Evolutionary conservation across 2,329 filamentous ascomycete species (phyloP), one percentile per base, ranked within the genome.

Genomic region (Epichloe gansuensis): DNA sequence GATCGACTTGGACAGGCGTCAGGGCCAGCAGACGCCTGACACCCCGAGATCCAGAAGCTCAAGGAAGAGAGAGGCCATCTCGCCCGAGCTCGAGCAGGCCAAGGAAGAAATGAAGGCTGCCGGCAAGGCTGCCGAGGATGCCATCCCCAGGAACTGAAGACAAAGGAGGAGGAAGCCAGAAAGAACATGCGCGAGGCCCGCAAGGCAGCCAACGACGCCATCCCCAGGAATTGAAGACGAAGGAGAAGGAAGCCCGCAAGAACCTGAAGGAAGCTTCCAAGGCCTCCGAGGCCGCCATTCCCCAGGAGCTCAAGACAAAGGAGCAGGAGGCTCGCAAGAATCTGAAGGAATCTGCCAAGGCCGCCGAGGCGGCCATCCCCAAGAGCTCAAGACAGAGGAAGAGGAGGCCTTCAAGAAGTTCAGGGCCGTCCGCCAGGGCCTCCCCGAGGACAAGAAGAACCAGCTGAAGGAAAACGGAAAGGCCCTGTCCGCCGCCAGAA

Each of bases 21-120:
- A 52, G 38, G 3, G 3, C 4, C 42, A 44, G 13, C 31, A 38
- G 15, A 11, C 31, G 13, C 31, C 31, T 8, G 52, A 34, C 17
- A 53, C 15, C 52, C 47, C 17, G 48, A 50, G 34, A 11, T 53
- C 3, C 31, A 50, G 42, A 46, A 53, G 41, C 47, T 53, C 35
- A 43, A 43, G 47, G 52, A 48, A 2, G 45, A 52, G 44, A 37
- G 51, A 48, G 28, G 45, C 21, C 38, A 52, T 52, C 44, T 44
- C 51, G 3, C 21, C 37, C 11, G 51, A 52, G 45, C 51, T 52
- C 28, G 38, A 13, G 3, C 35, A 52, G 44, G 50, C 50, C 44
- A 9, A 45, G 13, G 11, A 43, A 15, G 31, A 38, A 11, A 23
- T 44, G 23, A 43, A 12, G 25, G 38, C 37, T 2, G 50, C 45